Percentiles rank a stretch among this genome's conserved stretches.
phyloP scores from a whole-genome alignment of 768 basidiomycete species.

The Amanita rimosa region DNA sequence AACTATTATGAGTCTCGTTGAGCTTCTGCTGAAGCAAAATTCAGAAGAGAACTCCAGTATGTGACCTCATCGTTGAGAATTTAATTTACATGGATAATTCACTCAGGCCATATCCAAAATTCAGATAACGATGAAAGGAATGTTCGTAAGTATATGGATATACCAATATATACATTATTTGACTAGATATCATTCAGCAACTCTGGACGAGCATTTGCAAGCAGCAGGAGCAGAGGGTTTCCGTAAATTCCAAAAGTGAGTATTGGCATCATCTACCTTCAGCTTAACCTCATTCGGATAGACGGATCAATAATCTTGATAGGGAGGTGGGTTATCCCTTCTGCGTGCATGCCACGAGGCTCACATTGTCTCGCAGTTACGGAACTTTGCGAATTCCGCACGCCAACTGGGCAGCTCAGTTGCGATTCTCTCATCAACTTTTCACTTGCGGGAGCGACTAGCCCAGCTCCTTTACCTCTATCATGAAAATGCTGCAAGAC shows the following conservation, averaged over 20 bases:
- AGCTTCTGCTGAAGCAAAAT: slow-evolving; percentile 32
- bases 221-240: slow-evolving; percentile 55
- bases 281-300: slow-evolving; percentile 13
- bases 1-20: slow-evolving; percentile 38
- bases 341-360: slow-evolving; percentile 1
- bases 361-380: slow-evolving; percentile 31
- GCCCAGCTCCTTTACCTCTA: slow-evolving; percentile 61
- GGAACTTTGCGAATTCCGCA: slow-evolving; percentile 67
- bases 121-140: slow-evolving; percentile 54
- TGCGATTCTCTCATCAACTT: slow-evolving; percentile 65
- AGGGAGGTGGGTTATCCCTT: slow-evolving; percentile 33
- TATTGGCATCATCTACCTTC: slow-evolving; percentile 1
- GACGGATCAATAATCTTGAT: slow-evolving; percentile 51
- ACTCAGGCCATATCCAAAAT: slow-evolving; percentile 23
- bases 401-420: slow-evolving; percentile 71
- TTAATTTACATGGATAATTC: background rate
- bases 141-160: slow-evolving; percentile 39
- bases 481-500: slow-evolving; percentile 63
- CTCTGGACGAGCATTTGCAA: slow-evolving; percentile 62
- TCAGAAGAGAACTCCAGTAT: slow-evolving; percentile 20
- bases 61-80: slow-evolving; percentile 7
- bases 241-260: slow-evolving; percentile 49
- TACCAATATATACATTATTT: slow-evolving; percentile 1
- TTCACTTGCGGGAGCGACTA: slow-evolving; percentile 58
- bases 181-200: slow-evolving; percentile 24